Evolutionary conservation across 495 filamentous ascomycete genomes (phyloP).

Genomic region (Pyrenula massariospora): DNA sequence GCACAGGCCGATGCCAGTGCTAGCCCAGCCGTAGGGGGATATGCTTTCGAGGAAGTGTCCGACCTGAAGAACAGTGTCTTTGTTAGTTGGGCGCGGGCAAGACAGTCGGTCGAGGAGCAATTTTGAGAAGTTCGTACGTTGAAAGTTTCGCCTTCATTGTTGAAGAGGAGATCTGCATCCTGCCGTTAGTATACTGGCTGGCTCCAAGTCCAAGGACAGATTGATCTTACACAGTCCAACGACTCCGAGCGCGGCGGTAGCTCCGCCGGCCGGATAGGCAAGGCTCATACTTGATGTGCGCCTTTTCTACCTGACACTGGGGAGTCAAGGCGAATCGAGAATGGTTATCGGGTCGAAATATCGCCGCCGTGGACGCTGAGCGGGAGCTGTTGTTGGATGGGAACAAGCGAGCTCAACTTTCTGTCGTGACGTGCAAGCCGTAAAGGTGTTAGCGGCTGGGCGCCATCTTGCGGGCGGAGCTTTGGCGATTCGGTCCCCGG

Average conservation of each 20-base stretch:
- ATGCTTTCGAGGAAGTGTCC: slow-evolving; percentile 89
- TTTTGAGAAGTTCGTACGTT: slow-evolving; percentile 53
- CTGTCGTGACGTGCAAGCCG: neutral
- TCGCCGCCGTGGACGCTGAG: slow-evolving; percentile 6
- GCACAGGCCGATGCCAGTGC: slow-evolving; percentile 82
- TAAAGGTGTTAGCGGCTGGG: neutral
- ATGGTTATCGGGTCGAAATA: slow-evolving; percentile 9
- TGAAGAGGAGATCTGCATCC: slow-evolving; percentile 95
- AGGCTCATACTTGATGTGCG: slow-evolving; percentile 33
- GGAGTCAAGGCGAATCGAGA: slow-evolving; percentile 15
- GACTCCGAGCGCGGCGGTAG: slow-evolving; percentile 60
- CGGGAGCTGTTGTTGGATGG: neutral
- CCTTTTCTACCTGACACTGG: slow-evolving; percentile 1
- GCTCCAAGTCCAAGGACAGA: slow-evolving; percentile 13
- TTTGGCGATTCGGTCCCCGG: neutral
- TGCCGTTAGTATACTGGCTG: no score
- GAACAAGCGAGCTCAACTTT: neutral
- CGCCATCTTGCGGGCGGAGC: neutral
- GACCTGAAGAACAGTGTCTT: slow-evolving; percentile 44
- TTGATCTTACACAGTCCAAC: slow-evolving; percentile 84
- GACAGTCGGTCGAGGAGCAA: neutral
- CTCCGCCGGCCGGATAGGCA: slow-evolving; percentile 56
- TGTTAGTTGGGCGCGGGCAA: neutral
- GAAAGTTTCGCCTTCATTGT: slow-evolving; percentile 88
- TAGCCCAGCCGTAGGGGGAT: slow-evolving; percentile 90